Evolutionary conservation across 2,329 filamentous ascomycete genomes (phyloP).

Genomic region (Rhytidhysteron rufulum): DNA sequence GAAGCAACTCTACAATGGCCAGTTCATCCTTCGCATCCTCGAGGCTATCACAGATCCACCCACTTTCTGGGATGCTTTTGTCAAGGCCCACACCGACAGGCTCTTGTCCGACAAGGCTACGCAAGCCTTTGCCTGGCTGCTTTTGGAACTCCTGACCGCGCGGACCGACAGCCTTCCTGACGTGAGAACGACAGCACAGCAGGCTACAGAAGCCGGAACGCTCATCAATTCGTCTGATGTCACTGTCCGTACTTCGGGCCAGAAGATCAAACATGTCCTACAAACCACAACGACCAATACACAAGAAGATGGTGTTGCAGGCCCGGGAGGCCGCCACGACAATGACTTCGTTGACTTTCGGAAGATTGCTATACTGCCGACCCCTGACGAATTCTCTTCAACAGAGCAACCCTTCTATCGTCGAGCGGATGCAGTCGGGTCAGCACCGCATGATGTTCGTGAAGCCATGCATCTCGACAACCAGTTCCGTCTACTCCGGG

Average conservation of each 20-base stretch:
- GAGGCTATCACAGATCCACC: constrained; percentile 49
- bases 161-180: constrained; percentile 22
- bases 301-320: constrained; percentile 11
- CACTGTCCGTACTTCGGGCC: constrained; percentile 54
- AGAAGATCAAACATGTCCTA: constrained; percentile 44
- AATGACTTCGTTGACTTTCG: constrained; percentile 65
- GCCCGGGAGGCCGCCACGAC: constrained; percentile 66
- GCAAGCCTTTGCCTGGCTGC: constrained; percentile 35
- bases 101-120: constrained; percentile 20
- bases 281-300: constrained; percentile 49
- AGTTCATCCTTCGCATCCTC: constrained; percentile 48
- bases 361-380: constrained; percentile 62
- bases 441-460: constrained; percentile 36
- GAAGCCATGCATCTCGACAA: constrained; percentile 59
- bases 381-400: constrained; percentile 59
- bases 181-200: constrained; percentile 21
- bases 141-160: constrained; percentile 47
- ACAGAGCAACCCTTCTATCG: constrained; percentile 53
- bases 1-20: constrained; percentile 49
- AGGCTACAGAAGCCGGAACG: constrained; percentile 14
- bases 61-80: constrained; percentile 52
- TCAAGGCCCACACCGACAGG: constrained; percentile 25
- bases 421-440: constrained; percentile 47
- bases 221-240: constrained; percentile 38
- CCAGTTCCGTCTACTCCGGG: constrained; percentile 66